These are phyloP conservation scores for Cyphellophora europaea DNA, from an alignment of 2,329 filamentous ascomycete species.

Conservation along the genomic window DNA sequence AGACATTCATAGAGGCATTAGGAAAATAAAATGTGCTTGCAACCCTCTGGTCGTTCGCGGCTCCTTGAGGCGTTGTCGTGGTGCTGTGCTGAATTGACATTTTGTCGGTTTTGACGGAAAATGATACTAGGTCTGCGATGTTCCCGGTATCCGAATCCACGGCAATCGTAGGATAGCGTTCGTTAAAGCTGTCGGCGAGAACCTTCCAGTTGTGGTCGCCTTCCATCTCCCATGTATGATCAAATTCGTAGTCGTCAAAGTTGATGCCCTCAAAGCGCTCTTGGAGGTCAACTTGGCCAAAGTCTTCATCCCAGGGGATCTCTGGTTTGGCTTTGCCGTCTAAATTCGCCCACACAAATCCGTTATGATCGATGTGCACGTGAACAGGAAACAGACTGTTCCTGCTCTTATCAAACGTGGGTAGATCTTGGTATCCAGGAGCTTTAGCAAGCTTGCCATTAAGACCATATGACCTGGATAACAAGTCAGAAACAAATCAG, in stretches of 20 bases:
- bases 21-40: constrained; percentile 11
- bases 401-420: constrained; percentile 46
- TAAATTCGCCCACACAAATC: constrained; percentile 12
- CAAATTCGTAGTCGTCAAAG: constrained; percentile 43
- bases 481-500: no score
- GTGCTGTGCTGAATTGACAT: constrained; percentile 49
- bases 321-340: constrained; percentile 7
- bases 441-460: constrained; percentile 52
- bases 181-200: constrained; percentile 47
- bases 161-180: constrained; percentile 50
- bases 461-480: constrained; percentile 48
- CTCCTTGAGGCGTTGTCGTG: constrained; percentile 16
- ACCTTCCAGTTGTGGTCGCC: constrained; percentile 14
- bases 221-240: constrained; percentile 22
- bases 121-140: constrained; percentile 45
- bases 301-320: constrained; percentile 9
- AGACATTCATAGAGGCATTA: constrained; percentile 12
- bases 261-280: constrained; percentile 39
- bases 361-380: constrained; percentile 8
- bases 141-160: constrained; percentile 47
- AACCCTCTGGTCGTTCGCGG: constrained; percentile 6
- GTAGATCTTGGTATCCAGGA: constrained; percentile 46
- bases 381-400: constrained; percentile 40
- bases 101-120: constrained; percentile 41
- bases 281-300: constrained; percentile 31